Base-by-base conservation (phyloP, 2,329 filamentous ascomycete species). In the Camillea tinctor region DNA sequence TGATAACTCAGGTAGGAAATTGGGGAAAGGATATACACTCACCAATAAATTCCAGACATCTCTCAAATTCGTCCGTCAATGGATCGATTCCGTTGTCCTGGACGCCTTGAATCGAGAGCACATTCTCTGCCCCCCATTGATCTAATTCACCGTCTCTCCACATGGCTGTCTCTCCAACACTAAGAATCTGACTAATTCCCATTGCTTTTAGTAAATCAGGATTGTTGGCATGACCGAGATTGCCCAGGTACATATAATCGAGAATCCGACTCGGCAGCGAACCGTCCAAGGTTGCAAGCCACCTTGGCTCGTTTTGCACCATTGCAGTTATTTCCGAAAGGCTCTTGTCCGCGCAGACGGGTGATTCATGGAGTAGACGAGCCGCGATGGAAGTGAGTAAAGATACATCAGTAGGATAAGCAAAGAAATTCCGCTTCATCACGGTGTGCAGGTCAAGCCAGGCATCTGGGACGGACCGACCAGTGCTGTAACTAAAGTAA, bases 41-140 rank as follows among this genome's bases (percentile, higher is more conserved):
- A 97, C 94, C 90, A 73, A 99, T 97, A 70, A 98, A 99, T 24
- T 91, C 87, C 52, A 99, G 81, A 71, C 94, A 98, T 48, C 89
- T 83, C 67, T 88, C 84, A 75, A 98, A 96, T 66, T 97, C 91
- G 36, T 90, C 85, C 30, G 88, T 96, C 68, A 99, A 78, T 4
- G 93, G 90, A 75, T 99, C 95, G 62, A 98, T 95, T 4, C 95
- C 95, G 71, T 99, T 99, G 71, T 99, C 95, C 72, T 98, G 95
- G 5, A 99, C 92, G 15, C 89, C 86, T 71, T 94, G 88, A 36
- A 99, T 85, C 68, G 89, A 84, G 72, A 95, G 87, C 19, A 97
- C 78, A 66, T 96, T 95, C 40, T 94, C 88, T 11, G 77, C 69
- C 0, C 90, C 91, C 92, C 93, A 97, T 53, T 80, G 78, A 40